A percentile compares a stretch with the other conserved stretches of the same genome.
phyloP scores from a whole-genome alignment of 305 asterid species.

The Fraxinus dipetala region DNA sequence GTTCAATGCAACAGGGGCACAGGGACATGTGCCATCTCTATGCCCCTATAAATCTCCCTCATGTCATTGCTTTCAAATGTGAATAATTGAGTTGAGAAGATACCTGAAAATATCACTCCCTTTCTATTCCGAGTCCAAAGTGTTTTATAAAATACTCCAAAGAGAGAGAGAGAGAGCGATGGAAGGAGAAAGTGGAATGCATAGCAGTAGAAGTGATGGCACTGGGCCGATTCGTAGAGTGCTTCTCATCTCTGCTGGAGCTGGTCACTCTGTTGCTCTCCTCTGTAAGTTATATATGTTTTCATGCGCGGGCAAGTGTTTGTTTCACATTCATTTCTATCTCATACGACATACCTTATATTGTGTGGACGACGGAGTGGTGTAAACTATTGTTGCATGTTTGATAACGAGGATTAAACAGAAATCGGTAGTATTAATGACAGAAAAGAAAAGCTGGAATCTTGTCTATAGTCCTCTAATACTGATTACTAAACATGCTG shows the following conservation, averaged over 20 bases:
- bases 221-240: constrained; percentile 45
- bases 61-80: neutral
- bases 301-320: neutral
- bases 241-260: constrained; percentile 59
- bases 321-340: neutral
- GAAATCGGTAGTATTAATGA: neutral
- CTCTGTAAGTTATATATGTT: constrained; percentile 41
- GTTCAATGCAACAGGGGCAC: neutral
- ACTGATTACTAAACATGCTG: neutral
- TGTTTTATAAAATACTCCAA: neutral
- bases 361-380: neutral
- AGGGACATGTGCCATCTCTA: neutral
- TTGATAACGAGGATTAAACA: neutral
- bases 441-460: neutral
- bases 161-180: constrained; percentile 12
- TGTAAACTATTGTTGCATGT: neutral
- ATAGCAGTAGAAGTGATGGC: constrained; percentile 30
- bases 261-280: constrained; percentile 65
- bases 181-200: constrained; percentile 30
- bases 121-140: neutral
- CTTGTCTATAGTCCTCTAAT: neutral
- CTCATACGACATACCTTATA: neutral
- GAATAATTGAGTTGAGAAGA: neutral
- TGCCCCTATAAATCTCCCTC: neutral
- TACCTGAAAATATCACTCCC: neutral